A percentile compares a stretch with the other conserved stretches of the same genome.
Evolutionary conservation across 2,329 filamentous ascomycete genomes (phyloP).

Genomic region (Aspergillus sp.): DNA sequence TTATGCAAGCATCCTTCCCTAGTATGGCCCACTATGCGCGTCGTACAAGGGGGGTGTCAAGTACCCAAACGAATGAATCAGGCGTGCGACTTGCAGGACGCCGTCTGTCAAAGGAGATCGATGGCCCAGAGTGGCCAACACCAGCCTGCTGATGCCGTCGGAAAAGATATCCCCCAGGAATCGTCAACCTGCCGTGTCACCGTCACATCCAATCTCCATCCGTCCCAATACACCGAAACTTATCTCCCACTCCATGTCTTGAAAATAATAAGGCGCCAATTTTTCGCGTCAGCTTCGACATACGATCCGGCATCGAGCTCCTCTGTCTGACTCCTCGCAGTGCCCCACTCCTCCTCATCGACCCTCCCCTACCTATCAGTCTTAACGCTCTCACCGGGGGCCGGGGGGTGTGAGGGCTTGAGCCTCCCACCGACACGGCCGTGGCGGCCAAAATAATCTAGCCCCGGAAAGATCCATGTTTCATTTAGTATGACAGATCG

Average conservation of each 20-base stretch:
- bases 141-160: conserved; percentile 9
- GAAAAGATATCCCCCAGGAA: conserved; percentile 11
- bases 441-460: neutral
- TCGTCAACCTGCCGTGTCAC: conserved; percentile 13
- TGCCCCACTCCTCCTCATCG: neutral
- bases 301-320: neutral
- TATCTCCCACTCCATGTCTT: conserved; percentile 5
- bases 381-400: conserved; percentile 1
- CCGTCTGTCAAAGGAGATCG: conserved; percentile 9
- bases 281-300: neutral
- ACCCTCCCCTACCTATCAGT: neutral
- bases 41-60: conserved; percentile 23
- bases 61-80: conserved; percentile 7
- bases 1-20: conserved; percentile 12
- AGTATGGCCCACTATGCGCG: conserved; percentile 18
- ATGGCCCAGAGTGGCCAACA: conserved; percentile 14
- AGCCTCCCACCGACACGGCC: neutral
- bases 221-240: conserved; percentile 11
- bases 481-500: conserved; percentile 5
- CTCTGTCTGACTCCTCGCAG: neutral
- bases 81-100: conserved; percentile 12
- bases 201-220: conserved; percentile 18
- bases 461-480: conserved; percentile 7
- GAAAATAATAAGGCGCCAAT: conserved; percentile 2
- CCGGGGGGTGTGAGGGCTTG: conserved; percentile 1